These are phyloP conservation scores for Podospora tetraspora DNA, from an alignment of 495 filamentous ascomycete genomes.

Conservation along the genomic window DNA sequence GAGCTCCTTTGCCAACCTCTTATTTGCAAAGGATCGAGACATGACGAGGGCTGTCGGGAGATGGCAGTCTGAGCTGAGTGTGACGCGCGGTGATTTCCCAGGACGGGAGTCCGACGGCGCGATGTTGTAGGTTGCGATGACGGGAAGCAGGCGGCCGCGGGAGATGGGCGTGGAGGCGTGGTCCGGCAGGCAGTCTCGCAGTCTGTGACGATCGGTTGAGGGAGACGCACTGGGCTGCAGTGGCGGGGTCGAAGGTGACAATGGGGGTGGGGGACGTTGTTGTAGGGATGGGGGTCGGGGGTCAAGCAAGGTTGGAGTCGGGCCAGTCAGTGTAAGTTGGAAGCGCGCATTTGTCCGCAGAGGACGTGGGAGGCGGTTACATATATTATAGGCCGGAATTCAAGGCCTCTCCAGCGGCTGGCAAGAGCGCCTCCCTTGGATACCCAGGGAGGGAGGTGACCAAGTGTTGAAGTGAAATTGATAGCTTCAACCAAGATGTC, in stretches of 20 bases:
- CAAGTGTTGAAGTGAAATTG: background rate
- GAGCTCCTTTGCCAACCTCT: slow-evolving; percentile 49
- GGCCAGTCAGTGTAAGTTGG: background rate
- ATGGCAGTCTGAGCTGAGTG: background rate
- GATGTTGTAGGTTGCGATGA: background rate
- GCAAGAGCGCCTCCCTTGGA: background rate
- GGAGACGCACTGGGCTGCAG: background rate
- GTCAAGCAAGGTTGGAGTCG: background rate
- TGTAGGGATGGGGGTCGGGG: background rate
- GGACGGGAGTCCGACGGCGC: background rate
- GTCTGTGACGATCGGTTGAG: background rate
- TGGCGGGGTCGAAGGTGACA: background rate
- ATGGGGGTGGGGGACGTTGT: background rate
- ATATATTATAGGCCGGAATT: background rate
- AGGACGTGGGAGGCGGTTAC: background rate
- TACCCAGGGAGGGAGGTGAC: background rate
- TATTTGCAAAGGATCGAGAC: slow-evolving; percentile 39
- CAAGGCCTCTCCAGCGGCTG: background rate
- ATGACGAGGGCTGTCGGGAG: slow-evolving; percentile 30
- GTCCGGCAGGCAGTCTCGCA: background rate
- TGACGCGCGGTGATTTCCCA: background rate
- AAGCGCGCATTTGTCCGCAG: background rate
- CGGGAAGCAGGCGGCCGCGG: background rate
- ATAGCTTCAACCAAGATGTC: background rate
- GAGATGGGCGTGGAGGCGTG: background rate